Evolutionary conservation across 2,329 filamentous ascomycete genomes (phyloP).

Genomic region (Neonectria magnoliae): DNA sequence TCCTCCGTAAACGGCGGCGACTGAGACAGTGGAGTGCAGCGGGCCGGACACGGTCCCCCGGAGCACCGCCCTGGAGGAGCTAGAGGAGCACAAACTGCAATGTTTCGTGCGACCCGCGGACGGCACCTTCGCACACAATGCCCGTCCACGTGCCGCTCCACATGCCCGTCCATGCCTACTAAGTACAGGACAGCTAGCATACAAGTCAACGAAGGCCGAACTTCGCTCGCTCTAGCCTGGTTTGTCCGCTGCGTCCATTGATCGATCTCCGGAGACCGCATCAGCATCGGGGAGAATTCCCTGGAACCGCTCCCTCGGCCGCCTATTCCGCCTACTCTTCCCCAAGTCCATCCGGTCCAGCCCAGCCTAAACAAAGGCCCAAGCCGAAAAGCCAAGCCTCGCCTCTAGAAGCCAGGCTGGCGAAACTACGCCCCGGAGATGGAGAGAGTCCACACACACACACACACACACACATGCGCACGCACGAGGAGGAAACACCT

Average conservation of each 20-base stretch:
- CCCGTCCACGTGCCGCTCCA: slow-evolving; percentile 18
- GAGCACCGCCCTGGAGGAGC: slow-evolving; percentile 13
- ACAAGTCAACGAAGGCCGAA: slow-evolving; percentile 9
- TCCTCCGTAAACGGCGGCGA: slow-evolving; percentile 3
- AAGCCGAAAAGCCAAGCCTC: not conserved
- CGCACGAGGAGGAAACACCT: slow-evolving; percentile 1
- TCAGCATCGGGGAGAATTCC: slow-evolving; percentile 15
- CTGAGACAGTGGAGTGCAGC: slow-evolving; percentile 8
- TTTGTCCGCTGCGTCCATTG: not conserved
- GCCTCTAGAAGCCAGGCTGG: not conserved
- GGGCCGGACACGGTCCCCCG: slow-evolving; percentile 7
- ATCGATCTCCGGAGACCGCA: not conserved
- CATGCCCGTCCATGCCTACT: slow-evolving; percentile 2
- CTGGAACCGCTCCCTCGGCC: not conserved
- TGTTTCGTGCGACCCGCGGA: not conserved
- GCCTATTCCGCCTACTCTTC: too few species aligned
- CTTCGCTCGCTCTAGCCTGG: slow-evolving; percentile 15
- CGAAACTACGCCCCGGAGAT: not conserved
- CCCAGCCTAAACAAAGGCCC: not conserved
- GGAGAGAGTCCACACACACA: slow-evolving; percentile 7
- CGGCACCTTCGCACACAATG: not conserved
- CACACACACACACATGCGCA: not conserved
- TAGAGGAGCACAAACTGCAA: slow-evolving; percentile 11
- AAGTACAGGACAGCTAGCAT: not conserved
- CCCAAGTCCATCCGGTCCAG: not conserved